Base-by-base conservation (phyloP, 139 green algal species). In the Marvania coccoides region DNA sequence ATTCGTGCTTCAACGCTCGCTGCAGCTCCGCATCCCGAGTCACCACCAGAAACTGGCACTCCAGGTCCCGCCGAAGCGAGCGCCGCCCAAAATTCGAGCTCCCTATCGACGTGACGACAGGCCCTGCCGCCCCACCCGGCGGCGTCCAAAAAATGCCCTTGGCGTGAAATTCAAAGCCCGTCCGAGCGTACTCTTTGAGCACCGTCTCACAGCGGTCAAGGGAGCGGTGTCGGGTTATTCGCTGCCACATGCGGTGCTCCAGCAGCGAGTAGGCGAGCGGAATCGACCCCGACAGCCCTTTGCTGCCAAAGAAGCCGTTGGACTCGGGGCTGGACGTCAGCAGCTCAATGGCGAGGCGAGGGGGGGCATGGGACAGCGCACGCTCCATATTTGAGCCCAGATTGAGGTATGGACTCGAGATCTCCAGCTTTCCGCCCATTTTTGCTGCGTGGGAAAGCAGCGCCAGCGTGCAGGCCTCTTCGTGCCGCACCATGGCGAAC, bases 321-420 rank as follows among this genome's bases (percentile, higher is more conserved):
- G 77, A 74, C 12, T 62, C 47, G 5, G 71, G 71, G 4, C 42
- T 60, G 4, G 58, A 40, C 5, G 71, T 78, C 14, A 78, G 47
- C 38, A 78, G 39, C 40, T 71, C 62, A 24, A 69, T 7, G 0
- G 29, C 24, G 23, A 38, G 34, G 3, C 28, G 6, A n/a, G 39
- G 2, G 62, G 35, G 47, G 60, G 62, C 35, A 28, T 12, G 35
- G 1, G 45, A 12, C 8, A 54, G 45, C 45, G 45, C 9, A 46
- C 9, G 38, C 9, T 46, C 8, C n/a, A 69, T 12, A 46, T 60
- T 24, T n/a, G n/a, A n/a, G n/a, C n/a, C n/a, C n/a, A 14, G 67
- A 39, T 85, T 85, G 19, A 85, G 63, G 73, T 87, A 85, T 4
- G 77, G 74, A 5, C 48, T 76, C 3, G 67, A 55, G 15, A 85